Base-by-base conservation (phyloP, 129 eudicot genomes). In the Flaveria linearis region DNA sequence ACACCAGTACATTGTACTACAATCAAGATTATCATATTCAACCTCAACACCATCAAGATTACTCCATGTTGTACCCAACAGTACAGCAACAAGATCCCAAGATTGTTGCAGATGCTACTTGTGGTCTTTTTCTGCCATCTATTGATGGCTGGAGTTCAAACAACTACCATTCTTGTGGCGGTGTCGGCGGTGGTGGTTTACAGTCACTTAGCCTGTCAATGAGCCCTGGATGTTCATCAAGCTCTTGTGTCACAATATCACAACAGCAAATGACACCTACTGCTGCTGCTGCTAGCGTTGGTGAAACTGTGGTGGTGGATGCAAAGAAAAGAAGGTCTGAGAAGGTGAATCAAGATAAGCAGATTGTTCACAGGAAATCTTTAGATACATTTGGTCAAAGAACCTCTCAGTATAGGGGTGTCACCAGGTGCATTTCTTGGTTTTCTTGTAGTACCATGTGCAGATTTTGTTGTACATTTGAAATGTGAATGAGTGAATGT, bases 381-480 rank as follows among this genome's bases (percentile, higher is more conserved):
- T 82, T 93, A 49, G 98, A 93, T 71, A 88, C 98, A 61, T 93
- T 93, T 84, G 98, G 98, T 22, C 98, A 93, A 74, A 88, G 97
- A 72, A 93, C 98, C 23, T 93, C 98, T 1, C 97, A 90, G 88
- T 93, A 90, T 76, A 90, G 98, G 82, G 98, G 98, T 68, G 98
- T 93, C 58, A 93, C 98, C 18, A 90, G 98, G 98, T 91, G 61
- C 22, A 43, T 43, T 69, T 46, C 50, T 26, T 66, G 39, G 30
- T 15, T 6, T 16, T 3, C 49, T 28, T 33, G 67, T 3, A 64
- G 49, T 12, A 65, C 3, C 13, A 66, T 60, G 7, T 75, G 62
- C 36, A 17, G 9, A 50, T 72, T 41, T 77, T 58, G 56, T 68
- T 39, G 14, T 71, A 17, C 2, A 50, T 17, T 68, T 63, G 10